Evolutionary conservation across 306 rosid genomes (phyloP), one percentile per base, ranked within the genome.

Genomic region (Ammopiptanthus mongolicus): DNA sequence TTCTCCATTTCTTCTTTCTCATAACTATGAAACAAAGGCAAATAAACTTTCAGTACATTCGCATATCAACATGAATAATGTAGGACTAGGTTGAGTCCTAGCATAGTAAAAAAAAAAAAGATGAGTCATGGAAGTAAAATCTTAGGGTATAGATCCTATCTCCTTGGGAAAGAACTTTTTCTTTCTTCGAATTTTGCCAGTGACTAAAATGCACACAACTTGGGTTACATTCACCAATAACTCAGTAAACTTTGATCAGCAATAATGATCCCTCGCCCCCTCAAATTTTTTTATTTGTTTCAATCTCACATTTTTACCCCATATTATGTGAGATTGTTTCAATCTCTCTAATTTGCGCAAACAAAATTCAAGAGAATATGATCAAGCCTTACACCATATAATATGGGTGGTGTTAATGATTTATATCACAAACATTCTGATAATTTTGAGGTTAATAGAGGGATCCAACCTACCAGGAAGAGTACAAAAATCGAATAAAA

Each of bases 401-500:
- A 51, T 7, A 48, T 19, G 19, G 21, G 21, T 29, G 67, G 22
- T 41, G 36, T 29, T 42, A 41, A 37, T 18, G 23, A 53, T 62
- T 61, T 75, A 14, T 58, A 67, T 19, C n/a, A 65, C 41, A 23
- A 65, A 34, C 22, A 72, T 17, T 67, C 19, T 28, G 41, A 41
- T 33, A 53, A 48, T 29, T 74, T 69, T 65, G 41, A 64, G 47
- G 23, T 19, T 15, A 7, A 68, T 10, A 61, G 18, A 50, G 59
- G 44, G 52, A 65, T 48, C 18, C 18, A 72, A 71, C 83, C 5
- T 90, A 94, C 98, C 90, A 60, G 34, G 88, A 86, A 63, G 95
- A 80, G 83, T 94, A 95, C 80, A 91, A 74, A 67, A 74, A 90
- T 62, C 97, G 91, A 82, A 95, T 51, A 71, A 95, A 95, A 74